These are phyloP conservation scores for Paramecium primaurelia DNA, from an alignment of 73 alveolate species.

Conservation along the genomic window DNA sequence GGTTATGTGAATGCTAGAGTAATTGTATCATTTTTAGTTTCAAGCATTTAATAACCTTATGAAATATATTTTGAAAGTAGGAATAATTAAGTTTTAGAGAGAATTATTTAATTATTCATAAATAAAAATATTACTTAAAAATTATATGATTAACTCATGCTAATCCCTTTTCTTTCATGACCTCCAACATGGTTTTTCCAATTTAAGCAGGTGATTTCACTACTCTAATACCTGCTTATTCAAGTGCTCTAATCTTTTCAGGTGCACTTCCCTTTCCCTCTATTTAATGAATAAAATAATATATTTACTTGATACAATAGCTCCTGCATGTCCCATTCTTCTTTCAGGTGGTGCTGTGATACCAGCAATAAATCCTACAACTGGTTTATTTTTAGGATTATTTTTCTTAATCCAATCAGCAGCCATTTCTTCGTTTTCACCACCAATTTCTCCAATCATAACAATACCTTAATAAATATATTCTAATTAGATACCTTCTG, in stretches of 20 bases:
- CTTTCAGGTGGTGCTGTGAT: slow-evolving; percentile 90
- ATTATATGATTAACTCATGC: neutral
- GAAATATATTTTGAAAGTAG: neutral
- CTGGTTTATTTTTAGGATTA: slow-evolving; percentile 88
- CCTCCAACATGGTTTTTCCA: neutral
- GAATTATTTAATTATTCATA: neutral
- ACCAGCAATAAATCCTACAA: slow-evolving; percentile 95
- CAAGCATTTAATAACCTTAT: neutral
- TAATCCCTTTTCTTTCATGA: slow-evolving; percentile 5
- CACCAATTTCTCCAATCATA: slow-evolving; percentile 98
- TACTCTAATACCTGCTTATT: neutral
- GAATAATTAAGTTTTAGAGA: neutral
- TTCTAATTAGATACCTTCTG: slow-evolving; percentile 69
- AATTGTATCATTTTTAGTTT: neutral
- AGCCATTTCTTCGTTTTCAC: slow-evolving; percentile 95
- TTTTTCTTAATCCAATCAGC: slow-evolving; percentile 84
- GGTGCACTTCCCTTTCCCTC: slow-evolving; percentile 23
- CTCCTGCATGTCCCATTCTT: slow-evolving; percentile 98
- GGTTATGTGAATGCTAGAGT: neutral
- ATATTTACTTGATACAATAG: slow-evolving; percentile 1
- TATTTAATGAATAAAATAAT: neutral
- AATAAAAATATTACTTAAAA: neutral
- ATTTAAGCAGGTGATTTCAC: slow-evolving; percentile 22
- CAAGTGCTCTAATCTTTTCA: slow-evolving; percentile 6
- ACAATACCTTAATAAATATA: slow-evolving; percentile 72